A percentile compares a stretch with the other conserved stretches of the same genome.
Conservation (phyloP, 2,329 filamentous ascomycete genomes). For the Rhynchosporium secalis region DNA sequence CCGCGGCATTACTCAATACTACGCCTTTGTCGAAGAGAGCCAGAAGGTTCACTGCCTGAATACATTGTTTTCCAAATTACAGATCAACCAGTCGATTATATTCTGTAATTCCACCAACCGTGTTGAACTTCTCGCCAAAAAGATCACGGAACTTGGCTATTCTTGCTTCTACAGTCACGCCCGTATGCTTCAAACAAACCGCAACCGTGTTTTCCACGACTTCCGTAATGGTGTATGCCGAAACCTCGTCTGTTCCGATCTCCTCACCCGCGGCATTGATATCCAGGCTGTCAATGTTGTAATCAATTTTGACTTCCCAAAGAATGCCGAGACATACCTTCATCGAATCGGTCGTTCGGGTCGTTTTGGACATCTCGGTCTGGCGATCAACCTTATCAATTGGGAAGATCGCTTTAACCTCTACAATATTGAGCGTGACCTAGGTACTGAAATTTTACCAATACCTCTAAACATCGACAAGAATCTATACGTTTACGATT, state of each 20-base stretch:
- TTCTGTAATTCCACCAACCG: conserved; percentile 99
- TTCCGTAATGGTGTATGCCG: conserved; percentile 98
- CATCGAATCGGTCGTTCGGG: conserved; percentile 98
- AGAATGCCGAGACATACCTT: conserved; percentile 98
- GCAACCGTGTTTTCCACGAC: conserved; percentile 98
- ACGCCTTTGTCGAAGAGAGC: conserved; percentile 98
- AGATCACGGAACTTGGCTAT: conserved; percentile 98
- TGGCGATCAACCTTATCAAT: conserved; percentile 98
- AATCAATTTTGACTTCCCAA: conserved; percentile 99
- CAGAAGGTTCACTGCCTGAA: conserved; percentile 99
- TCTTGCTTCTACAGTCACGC: conserved; percentile 99
- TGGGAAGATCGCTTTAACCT: conserved; percentile 99
- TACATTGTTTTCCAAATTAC: conserved; percentile 96
- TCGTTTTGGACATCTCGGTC: conserved; percentile 92
- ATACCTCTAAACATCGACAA: conserved; percentile 95
- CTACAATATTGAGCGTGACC: conserved; percentile 96
- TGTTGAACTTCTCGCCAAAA: conserved; percentile 95
- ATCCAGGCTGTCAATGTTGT: conserved; percentile 99
- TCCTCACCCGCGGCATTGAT: conserved; percentile 97
- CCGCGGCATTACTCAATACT: conserved; percentile 97
- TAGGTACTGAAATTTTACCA: conserved; percentile 96
- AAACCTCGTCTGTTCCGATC: conserved; percentile 96
- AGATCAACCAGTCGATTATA: conserved; percentile 99
- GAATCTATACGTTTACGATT: conserved; percentile 96
- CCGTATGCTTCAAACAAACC: conserved; percentile 93